phyloP scores from a whole-genome alignment of 495 filamentous ascomycete species.

The Penicillium psychrofluorescens region DNA sequence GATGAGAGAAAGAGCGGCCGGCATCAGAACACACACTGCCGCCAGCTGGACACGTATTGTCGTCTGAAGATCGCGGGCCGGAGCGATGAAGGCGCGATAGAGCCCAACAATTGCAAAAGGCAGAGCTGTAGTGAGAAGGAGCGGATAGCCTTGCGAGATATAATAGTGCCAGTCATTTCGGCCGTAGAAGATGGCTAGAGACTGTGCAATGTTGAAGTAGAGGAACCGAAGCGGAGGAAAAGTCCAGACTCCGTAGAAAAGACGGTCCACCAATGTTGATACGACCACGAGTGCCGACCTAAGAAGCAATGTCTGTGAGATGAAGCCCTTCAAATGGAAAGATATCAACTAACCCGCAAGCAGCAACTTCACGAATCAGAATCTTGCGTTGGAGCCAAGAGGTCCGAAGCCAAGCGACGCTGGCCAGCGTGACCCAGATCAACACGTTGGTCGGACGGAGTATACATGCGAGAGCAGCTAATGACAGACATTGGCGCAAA shows the following conservation, averaged over 20 bases:
- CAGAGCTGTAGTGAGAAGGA: slow-evolving; percentile 76
- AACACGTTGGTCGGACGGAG: slow-evolving; percentile 85
- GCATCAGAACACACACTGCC: slow-evolving; percentile 51
- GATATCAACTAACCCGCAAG: slow-evolving; percentile 56
- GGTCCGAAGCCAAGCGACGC: slow-evolving; percentile 37
- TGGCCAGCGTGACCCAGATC: slow-evolving; percentile 63
- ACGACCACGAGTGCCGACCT: slow-evolving; percentile 51
- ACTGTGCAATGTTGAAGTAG: slow-evolving; percentile 85
- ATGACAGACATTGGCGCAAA: slow-evolving; percentile 58
- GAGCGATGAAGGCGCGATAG: slow-evolving; percentile 40
- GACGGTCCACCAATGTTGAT: slow-evolving; percentile 63
- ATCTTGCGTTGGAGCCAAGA: slow-evolving; percentile 36
- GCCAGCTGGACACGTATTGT: slow-evolving; percentile 51
- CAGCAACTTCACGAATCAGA: slow-evolving; percentile 50
- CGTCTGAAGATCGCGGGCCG: slow-evolving; percentile 20
- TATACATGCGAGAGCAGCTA: slow-evolving; percentile 79
- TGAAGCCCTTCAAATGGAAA: neutral
- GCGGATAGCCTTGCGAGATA: slow-evolving; percentile 77
- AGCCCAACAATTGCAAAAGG: slow-evolving; percentile 67
- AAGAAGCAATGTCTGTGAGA: slow-evolving; percentile 6
- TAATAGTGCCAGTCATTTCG: slow-evolving; percentile 90
- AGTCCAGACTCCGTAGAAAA: slow-evolving; percentile 82
- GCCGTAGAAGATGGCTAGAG: slow-evolving; percentile 89
- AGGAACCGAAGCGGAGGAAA: slow-evolving; percentile 87
- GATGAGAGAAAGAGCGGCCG: slow-evolving; percentile 62